Evolutionary conservation across 306 rosid species (phyloP).

Genomic region (Ziziphus jujuba): DNA sequence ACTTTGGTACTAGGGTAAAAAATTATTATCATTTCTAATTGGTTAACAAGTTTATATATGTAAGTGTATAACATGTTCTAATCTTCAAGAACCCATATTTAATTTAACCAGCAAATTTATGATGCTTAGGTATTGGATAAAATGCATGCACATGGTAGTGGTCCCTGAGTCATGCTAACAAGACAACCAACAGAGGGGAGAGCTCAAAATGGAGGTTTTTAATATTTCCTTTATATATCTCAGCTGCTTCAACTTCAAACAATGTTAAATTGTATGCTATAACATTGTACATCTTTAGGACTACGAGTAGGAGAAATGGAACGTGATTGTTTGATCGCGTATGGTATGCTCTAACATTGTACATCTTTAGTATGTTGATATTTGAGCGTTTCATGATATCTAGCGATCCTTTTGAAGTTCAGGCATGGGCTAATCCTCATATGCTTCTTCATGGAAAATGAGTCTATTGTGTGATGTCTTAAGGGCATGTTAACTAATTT

Average conservation of each 20-base stretch:
- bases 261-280: background rate
- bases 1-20: too few species aligned
- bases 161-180: conserved; percentile 69
- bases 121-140: conserved; percentile 76
- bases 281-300: conserved; percentile 43
- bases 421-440: conserved; percentile 44
- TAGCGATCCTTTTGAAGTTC: conserved; percentile 92
- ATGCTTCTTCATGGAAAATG: background rate
- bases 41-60: too few species aligned
- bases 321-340: conserved; percentile 92
- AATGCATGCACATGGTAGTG: conserved; percentile 95
- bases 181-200: conserved; percentile 97
- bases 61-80: too few species aligned
- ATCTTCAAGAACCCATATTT: background rate
- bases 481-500: too few species aligned
- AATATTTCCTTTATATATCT: background rate
- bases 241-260: background rate
- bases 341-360: too few species aligned
- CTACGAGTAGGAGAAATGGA: conserved; percentile 98
- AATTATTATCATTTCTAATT: too few species aligned
- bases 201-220: conserved; percentile 87
- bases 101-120: conserved; percentile 12
- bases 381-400: conserved; percentile 89
- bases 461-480: too few species aligned
- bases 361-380: conserved; percentile 87